A percentile compares a stretch with the other conserved stretches of the same genome.
These are phyloP conservation scores for Mesembryanthemum crystallinum DNA, from an alignment of 148 eudicot species.

Conservation along the genomic window DNA sequence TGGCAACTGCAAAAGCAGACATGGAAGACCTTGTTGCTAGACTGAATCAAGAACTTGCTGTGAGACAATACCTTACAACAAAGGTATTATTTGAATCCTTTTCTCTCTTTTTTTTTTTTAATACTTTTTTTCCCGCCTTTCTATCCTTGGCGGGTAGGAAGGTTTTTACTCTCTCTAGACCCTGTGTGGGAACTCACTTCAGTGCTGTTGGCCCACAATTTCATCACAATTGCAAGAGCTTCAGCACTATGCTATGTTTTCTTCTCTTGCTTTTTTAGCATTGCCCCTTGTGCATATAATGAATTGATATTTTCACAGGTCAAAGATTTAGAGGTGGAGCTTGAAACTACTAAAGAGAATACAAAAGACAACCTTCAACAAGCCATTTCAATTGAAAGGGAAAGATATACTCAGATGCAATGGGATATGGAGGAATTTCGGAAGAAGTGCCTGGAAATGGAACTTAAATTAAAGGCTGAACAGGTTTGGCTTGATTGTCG, in stretches of 20 bases:
- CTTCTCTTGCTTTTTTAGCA: neutral
- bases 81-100: constrained; percentile 45
- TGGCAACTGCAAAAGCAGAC: constrained; percentile 77
- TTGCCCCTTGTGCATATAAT: neutral
- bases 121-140: too few species aligned
- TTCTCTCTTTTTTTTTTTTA: neutral
- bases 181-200: too few species aligned
- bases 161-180: too few species aligned
- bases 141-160: neutral
- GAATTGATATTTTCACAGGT: constrained; percentile 45
- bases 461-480: constrained; percentile 55
- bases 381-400: constrained; percentile 65
- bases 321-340: constrained; percentile 80
- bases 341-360: constrained; percentile 64
- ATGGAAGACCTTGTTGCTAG: constrained; percentile 90
- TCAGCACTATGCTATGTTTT: neutral
- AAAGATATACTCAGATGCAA: constrained; percentile 70
- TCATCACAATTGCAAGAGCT: neutral
- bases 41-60: constrained; percentile 84
- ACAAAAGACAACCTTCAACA: constrained; percentile 72
- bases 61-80: constrained; percentile 76
- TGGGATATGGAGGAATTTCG: constrained; percentile 85
- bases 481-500: constrained; percentile 44
- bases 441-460: constrained; percentile 67
- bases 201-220: too few species aligned